These are phyloP conservation scores for Colletotrichum scovillei DNA, from an alignment of 2,329 filamentous ascomycete genomes.

Conservation along the genomic window DNA sequence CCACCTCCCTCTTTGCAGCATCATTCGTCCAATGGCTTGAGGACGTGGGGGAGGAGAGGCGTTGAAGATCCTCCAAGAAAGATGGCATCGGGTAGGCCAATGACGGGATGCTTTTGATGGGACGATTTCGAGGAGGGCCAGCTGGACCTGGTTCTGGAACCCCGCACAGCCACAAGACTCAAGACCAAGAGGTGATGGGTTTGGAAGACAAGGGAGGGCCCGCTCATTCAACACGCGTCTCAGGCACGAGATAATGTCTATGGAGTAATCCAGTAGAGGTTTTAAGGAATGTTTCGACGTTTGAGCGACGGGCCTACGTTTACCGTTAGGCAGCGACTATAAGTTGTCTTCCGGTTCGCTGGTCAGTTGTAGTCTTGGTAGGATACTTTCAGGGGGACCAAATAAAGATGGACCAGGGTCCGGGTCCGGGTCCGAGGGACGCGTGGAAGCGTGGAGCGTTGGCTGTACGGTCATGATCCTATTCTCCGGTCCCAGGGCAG, in stretches of 20 bases:
- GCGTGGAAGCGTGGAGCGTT: not conserved
- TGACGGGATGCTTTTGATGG: constrained; percentile 1
- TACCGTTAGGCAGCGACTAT: not conserved
- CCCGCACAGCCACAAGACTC: constrained; percentile 30
- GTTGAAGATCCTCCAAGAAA: constrained; percentile 15
- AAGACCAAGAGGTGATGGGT: not conserved
- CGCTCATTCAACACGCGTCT: not conserved
- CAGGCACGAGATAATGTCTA: not conserved
- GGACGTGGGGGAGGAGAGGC: constrained; percentile 5
- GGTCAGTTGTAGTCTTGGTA: not conserved
- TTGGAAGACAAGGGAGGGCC: not conserved
- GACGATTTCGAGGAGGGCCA: constrained; percentile 18
- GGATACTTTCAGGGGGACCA: not conserved
- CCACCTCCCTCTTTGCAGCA: not conserved
- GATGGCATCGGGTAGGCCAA: not conserved
- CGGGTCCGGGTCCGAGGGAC: not conserved
- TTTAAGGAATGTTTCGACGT: not conserved
- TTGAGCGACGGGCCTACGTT: not conserved
- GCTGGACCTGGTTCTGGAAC: constrained; percentile 7
- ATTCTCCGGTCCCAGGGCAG: not conserved
- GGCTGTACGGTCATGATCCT: not conserved
- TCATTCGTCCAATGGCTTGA: constrained; percentile 17
- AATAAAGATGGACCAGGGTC: not conserved
- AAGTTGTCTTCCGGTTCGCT: not conserved
- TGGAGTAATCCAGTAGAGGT: not conserved